phyloP scores from a whole-genome alignment of 1,284 basidiomycete genomes.

The Ustilago vetiveriae region DNA sequence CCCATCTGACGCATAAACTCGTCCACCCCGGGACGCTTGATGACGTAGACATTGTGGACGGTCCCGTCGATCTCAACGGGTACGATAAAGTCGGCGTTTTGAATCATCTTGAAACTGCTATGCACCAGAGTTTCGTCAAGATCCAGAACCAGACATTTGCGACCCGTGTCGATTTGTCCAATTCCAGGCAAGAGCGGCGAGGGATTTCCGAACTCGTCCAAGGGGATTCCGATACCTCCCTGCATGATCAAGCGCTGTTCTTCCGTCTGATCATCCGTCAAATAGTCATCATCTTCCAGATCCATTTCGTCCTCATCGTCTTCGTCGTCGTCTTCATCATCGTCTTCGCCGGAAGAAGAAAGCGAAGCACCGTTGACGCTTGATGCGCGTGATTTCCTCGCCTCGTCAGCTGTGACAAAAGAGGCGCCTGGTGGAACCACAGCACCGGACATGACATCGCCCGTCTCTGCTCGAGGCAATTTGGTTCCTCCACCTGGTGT shows the following conservation, averaged over 20 bases:
- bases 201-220: conserved; percentile 84
- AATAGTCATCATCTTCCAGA: conserved; percentile 68
- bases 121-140: conserved; percentile 95
- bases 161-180: conserved; percentile 76
- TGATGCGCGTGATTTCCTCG: conserved; percentile 12
- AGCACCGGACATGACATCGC: conserved; percentile 75
- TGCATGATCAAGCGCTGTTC: conserved; percentile 81
- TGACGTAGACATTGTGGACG: conserved; percentile 98
- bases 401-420: conserved; percentile 67
- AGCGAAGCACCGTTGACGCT: not conserved
- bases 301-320: conserved; percentile 66
- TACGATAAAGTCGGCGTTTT: conserved; percentile 89
- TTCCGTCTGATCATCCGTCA: conserved; percentile 74
- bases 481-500: conserved; percentile 59
- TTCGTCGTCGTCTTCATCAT: conserved; percentile 45
- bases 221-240: conserved; percentile 83
- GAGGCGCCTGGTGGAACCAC: conserved; percentile 78
- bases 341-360: conserved; percentile 3
- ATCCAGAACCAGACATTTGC: conserved; percentile 90
- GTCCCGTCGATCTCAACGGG: conserved; percentile 98
- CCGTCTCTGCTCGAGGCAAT: conserved; percentile 72
- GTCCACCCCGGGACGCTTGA: conserved; percentile 98
- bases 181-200: conserved; percentile 83
- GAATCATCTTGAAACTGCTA: conserved; percentile 68
- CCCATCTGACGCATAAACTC: conserved; percentile 97